These are phyloP conservation scores for Albugo candida DNA, from an alignment of 352 stramenopile genomes.

Conservation along the genomic window DNA sequence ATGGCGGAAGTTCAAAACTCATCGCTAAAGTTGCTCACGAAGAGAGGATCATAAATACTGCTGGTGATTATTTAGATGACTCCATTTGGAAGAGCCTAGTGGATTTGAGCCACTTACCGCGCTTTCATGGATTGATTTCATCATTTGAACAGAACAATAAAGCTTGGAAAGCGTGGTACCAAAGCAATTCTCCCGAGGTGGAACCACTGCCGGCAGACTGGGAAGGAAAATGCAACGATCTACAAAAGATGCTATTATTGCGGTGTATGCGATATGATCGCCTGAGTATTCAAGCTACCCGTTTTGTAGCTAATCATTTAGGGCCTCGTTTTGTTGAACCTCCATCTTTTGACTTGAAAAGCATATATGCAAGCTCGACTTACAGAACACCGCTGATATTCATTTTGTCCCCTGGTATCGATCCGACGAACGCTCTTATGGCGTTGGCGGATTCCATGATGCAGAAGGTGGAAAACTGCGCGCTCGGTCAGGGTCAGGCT, in stretches of 20 bases:
- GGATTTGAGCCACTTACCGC: constrained; percentile 79
- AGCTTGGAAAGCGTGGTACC: constrained; percentile 66
- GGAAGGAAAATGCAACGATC: constrained; percentile 84
- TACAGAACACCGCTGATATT: constrained; percentile 89
- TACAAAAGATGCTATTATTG: constrained; percentile 88
- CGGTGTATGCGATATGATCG: constrained; percentile 84
- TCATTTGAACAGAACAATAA: constrained; percentile 80
- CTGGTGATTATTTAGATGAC: constrained; percentile 74
- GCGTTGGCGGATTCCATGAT: constrained; percentile 59
- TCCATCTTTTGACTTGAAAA: constrained; percentile 82
- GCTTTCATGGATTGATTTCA: constrained; percentile 77
- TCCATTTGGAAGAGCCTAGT: constrained; percentile 78
- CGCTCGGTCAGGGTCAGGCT: constrained; percentile 86
- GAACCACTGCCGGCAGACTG: constrained; percentile 83
- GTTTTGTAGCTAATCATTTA: constrained; percentile 83
- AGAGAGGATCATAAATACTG: constrained; percentile 52
- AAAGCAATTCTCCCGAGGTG: constrained; percentile 78
- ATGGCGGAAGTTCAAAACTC: not conserved
- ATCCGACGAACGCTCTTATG: constrained; percentile 86
- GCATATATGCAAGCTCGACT: constrained; percentile 77
- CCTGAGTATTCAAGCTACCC: constrained; percentile 78
- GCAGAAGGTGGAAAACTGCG: constrained; percentile 82
- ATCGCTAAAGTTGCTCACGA: constrained; percentile 26
- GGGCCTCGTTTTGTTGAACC: constrained; percentile 85
- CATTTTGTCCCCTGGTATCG: constrained; percentile 86